Base-by-base conservation (phyloP, 441 rosid species). In the Sinapis alba region DNA sequence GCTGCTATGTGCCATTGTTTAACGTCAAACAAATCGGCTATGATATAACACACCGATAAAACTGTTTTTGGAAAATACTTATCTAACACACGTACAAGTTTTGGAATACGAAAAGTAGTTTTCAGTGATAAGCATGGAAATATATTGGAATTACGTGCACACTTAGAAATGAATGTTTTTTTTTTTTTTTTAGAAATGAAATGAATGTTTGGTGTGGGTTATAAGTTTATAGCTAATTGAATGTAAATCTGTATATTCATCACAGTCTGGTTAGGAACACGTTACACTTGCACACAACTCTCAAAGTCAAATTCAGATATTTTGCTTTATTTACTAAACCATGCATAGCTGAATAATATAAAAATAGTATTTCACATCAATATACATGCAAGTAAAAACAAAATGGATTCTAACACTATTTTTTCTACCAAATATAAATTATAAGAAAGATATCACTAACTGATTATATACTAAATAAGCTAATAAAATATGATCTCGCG, bases 111-210 rank as follows among this genome's bases (percentile, higher is more conserved):
- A 68, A 74, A 50, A 12, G 43, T 68, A 60, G 21, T 24, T 47
- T 32, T 47, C 13, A 67, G 34, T 15, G 21, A 43, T 59, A 30
- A 34, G 58, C 6, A 45, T 66, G 60, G 20, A 15, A n/a, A 21
- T 65, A 24, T 3, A 60, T 61, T 36, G 69, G 57, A 62, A 53
- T 75, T 61, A 68, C 79, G 74, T 75, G 74, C 79, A 75, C 79
- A 68, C 59, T 51, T 67, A 34, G 16, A 73, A 68, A 26, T 68
- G 26, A 68, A 62, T 27, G 47, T 75, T 53, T 53, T n/a, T n/a
- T n/a, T n/a, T n/a, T n/a, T n/a, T n/a, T n/a, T n/a, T n/a, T n/a
- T n/a, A n/a, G n/a, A n/a, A n/a, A n/a, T n/a, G 16, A 73, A 68
- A 26, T 68, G 26, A 68, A 62, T 27, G 47, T 75, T 53, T 53